Conservation (phyloP, 2,329 filamentous ascomycete species). For the Chaetomiaceae sp. region DNA sequence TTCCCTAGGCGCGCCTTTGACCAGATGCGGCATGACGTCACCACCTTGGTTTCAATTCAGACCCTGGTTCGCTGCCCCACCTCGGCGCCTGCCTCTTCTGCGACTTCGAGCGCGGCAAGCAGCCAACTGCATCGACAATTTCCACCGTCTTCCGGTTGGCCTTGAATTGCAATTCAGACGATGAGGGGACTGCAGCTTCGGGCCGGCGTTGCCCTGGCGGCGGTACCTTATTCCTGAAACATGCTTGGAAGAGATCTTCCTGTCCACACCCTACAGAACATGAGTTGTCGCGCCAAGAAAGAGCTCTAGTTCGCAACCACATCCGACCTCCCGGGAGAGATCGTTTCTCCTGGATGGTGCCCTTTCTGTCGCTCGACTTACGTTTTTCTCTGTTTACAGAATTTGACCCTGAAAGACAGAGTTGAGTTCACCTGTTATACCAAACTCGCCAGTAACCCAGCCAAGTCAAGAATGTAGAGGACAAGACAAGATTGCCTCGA, state of each 20-base stretch:
- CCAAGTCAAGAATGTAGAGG: too few species aligned
- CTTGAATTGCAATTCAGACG: not conserved
- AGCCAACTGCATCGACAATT: not conserved
- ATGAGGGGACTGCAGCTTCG: not conserved
- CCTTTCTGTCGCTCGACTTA: too few species aligned
- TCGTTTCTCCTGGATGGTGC: too few species aligned
- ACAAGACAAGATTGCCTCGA: too few species aligned
- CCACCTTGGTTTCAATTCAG: constrained; percentile 29
- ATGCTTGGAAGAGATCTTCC: not conserved
- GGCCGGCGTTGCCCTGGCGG: not conserved
- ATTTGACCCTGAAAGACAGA: too few species aligned
- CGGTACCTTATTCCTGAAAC: not conserved
- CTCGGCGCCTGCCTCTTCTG: not conserved
- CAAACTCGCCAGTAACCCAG: too few species aligned
- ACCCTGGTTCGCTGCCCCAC: constrained; percentile 16
- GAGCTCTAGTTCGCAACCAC: too few species aligned
- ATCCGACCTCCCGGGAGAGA: too few species aligned
- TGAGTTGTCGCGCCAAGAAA: too few species aligned
- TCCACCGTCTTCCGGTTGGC: not conserved
- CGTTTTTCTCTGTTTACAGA: too few species aligned
- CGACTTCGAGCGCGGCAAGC: not conserved
- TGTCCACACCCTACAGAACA: too few species aligned
- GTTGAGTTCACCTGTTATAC: too few species aligned
- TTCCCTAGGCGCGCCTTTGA: constrained; percentile 28
- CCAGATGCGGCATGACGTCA: constrained; percentile 41